Evolutionary conservation across 2,329 filamentous ascomycete genomes (phyloP).

Genomic region (Ceratocystis variospora): DNA sequence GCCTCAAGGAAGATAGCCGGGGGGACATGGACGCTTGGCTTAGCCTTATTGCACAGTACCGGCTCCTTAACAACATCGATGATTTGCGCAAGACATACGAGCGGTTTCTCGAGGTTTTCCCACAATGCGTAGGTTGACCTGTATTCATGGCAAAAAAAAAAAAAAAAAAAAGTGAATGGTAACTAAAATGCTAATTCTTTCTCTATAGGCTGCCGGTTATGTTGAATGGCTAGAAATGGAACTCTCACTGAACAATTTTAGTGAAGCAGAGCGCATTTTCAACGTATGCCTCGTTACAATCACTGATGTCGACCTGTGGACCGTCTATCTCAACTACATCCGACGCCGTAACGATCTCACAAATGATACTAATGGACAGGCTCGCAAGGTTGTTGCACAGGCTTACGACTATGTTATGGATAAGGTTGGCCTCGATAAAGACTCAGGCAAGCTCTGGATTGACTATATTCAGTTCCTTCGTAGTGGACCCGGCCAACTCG

Average conservation of each 20-base stretch:
- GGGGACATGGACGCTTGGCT: constrained; percentile 91
- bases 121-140: constrained; percentile 61
- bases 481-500: constrained; percentile 69
- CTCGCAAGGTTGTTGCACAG: constrained; percentile 65
- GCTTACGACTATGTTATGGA: constrained; percentile 88
- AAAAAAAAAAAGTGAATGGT: background rate
- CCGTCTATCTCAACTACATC: constrained; percentile 87
- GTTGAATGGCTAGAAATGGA: constrained; percentile 81
- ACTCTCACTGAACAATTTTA: constrained; percentile 69
- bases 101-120: constrained; percentile 76
- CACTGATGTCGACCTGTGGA: constrained; percentile 78
- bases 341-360: constrained; percentile 74
- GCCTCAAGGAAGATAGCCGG: constrained; percentile 81
- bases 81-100: constrained; percentile 70
- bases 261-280: constrained; percentile 71
- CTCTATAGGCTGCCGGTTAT: constrained; percentile 74
- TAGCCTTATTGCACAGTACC: constrained; percentile 70
- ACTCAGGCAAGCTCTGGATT: constrained; percentile 78
- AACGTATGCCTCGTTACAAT: constrained; percentile 63
- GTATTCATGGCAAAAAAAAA: background rate
- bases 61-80: constrained; percentile 66
- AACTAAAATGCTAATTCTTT: background rate
- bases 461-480: constrained; percentile 94
- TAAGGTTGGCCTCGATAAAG: constrained; percentile 80
- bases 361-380: constrained; percentile 62